phyloP scores from a whole-genome alignment of 2,329 filamentous ascomycete species.

The Sclerotinia trifoliorum region DNA sequence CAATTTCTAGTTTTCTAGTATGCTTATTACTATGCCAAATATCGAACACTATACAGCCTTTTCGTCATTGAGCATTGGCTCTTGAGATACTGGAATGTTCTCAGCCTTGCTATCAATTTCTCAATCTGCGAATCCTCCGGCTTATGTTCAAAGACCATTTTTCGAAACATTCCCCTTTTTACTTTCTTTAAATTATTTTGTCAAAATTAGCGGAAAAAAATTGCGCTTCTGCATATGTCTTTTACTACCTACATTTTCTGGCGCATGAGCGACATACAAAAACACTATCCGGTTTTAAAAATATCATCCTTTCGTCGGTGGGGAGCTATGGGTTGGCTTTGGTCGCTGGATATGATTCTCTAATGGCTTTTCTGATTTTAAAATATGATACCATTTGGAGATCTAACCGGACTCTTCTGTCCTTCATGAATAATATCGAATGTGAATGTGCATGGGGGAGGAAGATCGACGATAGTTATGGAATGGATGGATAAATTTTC shows the following conservation, averaged over 20 bases:
- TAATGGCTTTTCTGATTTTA: slow-evolving; percentile 14
- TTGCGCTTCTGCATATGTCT: slow-evolving; percentile 13
- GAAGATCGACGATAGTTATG: slow-evolving; percentile 10
- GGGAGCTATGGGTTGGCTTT: slow-evolving; percentile 6
- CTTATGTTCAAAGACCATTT: slow-evolving; percentile 11
- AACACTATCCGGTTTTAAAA: slow-evolving; percentile 13
- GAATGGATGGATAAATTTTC: slow-evolving; percentile 8
- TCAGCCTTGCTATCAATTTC: slow-evolving; percentile 23
- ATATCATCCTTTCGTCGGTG: slow-evolving; percentile 9
- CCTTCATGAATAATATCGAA: slow-evolving; percentile 8
- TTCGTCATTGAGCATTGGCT: slow-evolving; percentile 22
- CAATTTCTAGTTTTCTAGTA: slow-evolving; percentile 32
- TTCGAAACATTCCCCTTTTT: not conserved
- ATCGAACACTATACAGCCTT: slow-evolving; percentile 22
- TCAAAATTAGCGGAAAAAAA: slow-evolving; percentile 3
- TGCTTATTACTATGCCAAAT: slow-evolving; percentile 29
- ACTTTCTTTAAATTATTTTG: slow-evolving; percentile 18
- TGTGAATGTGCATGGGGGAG: not conserved
- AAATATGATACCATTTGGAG: slow-evolving; percentile 12
- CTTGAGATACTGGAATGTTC: slow-evolving; percentile 40
- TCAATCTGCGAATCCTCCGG: slow-evolving; percentile 1
- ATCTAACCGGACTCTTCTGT: not conserved
- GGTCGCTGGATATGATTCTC: slow-evolving; percentile 3
- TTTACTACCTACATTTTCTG: slow-evolving; percentile 12
- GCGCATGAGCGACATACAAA: slow-evolving; percentile 12